These are phyloP conservation scores for Umbilicaria muhlenbergii DNA, from an alignment of 495 filamentous ascomycete genomes.

Conservation along the genomic window DNA sequence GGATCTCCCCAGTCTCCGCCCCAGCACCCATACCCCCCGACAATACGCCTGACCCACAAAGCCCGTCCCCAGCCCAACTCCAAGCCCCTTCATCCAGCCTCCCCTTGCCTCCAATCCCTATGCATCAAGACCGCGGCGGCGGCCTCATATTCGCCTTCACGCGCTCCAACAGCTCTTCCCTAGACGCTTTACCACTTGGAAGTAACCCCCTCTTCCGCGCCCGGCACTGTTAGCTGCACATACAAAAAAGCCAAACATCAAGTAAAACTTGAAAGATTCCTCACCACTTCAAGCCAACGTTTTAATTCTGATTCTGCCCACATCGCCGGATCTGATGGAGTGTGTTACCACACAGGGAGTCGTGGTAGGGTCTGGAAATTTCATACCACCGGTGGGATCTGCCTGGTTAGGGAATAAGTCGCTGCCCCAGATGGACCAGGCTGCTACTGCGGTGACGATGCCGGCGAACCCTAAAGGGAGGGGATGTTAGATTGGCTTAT, in stretches of 20 bases:
- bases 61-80: no score
- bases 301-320: slow-evolving; percentile 62
- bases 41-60: no score
- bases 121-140: slow-evolving; percentile 2
- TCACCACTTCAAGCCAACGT: slow-evolving; percentile 62
- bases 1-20: no score
- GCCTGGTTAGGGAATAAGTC: slow-evolving; percentile 56
- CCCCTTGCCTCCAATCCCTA: no score
- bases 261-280: no score
- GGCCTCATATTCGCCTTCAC: slow-evolving; percentile 57
- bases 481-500: slow-evolving; percentile 5
- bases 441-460: slow-evolving; percentile 68
- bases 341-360: no score
- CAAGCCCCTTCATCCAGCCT: no score
- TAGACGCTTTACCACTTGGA: slow-evolving; percentile 46
- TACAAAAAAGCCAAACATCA: slow-evolving; percentile 1
- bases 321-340: no score
- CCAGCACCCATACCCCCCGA: no score
- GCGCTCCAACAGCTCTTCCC: slow-evolving; percentile 63
- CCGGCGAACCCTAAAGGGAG: slow-evolving; percentile 46
- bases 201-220: slow-evolving; percentile 50
- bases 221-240: not conserved
- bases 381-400: slow-evolving; percentile 65
- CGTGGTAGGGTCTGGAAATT: slow-evolving; percentile 50
- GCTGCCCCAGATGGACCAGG: slow-evolving; percentile 69